Evolutionary conservation across 2,329 filamentous ascomycete species (phyloP), one percentile per base, ranked within the genome.

Genomic region (Eurotiales sp.): DNA sequence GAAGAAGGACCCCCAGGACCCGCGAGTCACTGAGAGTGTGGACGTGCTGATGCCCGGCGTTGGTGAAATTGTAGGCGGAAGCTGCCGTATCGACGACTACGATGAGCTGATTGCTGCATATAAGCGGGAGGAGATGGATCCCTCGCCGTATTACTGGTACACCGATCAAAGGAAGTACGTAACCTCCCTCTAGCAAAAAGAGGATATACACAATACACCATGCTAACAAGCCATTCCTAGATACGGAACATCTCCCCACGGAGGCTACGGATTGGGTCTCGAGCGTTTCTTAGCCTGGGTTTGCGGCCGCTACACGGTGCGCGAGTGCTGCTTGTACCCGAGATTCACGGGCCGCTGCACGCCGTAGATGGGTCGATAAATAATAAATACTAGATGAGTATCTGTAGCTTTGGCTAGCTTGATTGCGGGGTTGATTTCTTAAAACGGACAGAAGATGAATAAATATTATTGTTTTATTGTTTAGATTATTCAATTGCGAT

Each of bases 141-240:
- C 90, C 17, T 82, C 81, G 61, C 85, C 86, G 41, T 97, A 97
- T 76, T 97, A 95, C 80, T 99, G 93, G 93, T 99, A 97, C 77
- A 95, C 90, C 27, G 93, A 96, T 74, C 90, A 96, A 81, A 81
- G 91, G 68, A 95, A 93, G 88, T 91, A 74, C 78, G 86, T 83
- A 55, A 21, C 8, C 7, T 8, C 19, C 4, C 17, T 12, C 12
- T 41, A 46, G 17, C 10, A n/a, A 17, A 11, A n/a, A n/a, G n/a
- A n/a, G n/a, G n/a, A n/a, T n/a, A n/a, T 10, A 14, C 7, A 11
- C 22, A 19, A 14, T n/a, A 30, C 8, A 10, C 5, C 25, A 8
- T 36, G 22, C 49, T 52, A 52, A 52, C 30, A 4, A n/a, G 12
- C 3, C 12, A 14, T 15, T 17, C 11, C 36, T 57, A 90, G 87